Evolutionary conservation across 192 early-diverging fungal genomes (phyloP).

Genomic region (Coemansia sp.): DNA sequence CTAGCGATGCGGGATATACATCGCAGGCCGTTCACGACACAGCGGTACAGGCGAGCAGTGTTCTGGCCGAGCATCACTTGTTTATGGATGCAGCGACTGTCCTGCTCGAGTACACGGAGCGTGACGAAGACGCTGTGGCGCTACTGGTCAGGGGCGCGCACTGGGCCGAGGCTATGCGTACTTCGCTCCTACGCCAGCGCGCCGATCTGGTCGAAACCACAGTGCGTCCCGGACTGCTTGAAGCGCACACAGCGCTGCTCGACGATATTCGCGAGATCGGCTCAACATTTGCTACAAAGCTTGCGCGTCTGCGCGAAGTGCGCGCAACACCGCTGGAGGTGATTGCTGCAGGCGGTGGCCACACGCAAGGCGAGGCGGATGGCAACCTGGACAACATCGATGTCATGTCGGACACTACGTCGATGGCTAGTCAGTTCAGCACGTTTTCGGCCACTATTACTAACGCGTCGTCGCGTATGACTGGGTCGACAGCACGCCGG

Average conservation of each 20-base stretch:
- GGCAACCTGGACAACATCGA: constrained; percentile 74
- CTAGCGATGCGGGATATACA: background rate
- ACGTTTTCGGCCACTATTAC: constrained; percentile 68
- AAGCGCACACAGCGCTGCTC: constrained; percentile 29
- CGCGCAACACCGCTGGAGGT: constrained; percentile 26
- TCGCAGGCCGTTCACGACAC: constrained; percentile 25
- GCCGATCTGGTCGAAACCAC: constrained; percentile 74
- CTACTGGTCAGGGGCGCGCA: constrained; percentile 65
- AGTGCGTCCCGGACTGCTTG: constrained; percentile 63
- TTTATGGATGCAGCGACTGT: constrained; percentile 68
- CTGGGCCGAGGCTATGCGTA: constrained; percentile 77
- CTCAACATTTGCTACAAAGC: constrained; percentile 18
- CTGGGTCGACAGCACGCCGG: constrained; percentile 50
- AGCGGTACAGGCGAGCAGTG: constrained; percentile 25
- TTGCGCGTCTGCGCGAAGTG: constrained; percentile 30
- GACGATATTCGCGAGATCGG: constrained; percentile 47
- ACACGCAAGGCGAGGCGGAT: background rate
- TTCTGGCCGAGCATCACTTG: constrained; percentile 57
- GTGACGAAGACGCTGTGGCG: constrained; percentile 66
- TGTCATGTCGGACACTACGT: constrained; percentile 92
- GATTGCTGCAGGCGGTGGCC: constrained; percentile 47
- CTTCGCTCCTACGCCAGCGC: constrained; percentile 57
- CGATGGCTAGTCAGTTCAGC: constrained; percentile 86
- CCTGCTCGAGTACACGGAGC: constrained; percentile 69
- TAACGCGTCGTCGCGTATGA: constrained; percentile 62